Evolutionary conservation across 129 eudicot genomes (phyloP).

Genomic region (Escallonia rubra): DNA sequence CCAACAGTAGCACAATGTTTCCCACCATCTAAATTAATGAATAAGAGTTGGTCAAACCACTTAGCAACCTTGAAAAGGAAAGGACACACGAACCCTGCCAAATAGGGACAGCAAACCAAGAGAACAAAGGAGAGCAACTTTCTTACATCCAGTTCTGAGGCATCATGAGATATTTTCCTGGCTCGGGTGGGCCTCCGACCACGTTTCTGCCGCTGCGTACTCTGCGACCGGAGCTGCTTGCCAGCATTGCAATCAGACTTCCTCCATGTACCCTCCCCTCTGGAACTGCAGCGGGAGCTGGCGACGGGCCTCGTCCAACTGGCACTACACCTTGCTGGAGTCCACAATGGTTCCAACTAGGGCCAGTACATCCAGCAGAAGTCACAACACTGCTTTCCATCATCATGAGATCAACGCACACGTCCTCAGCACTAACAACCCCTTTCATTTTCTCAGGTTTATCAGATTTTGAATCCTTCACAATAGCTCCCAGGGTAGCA

Average conservation of each 20-base stretch:
- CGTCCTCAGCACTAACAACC: slow-evolving; percentile 12
- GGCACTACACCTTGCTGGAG: slow-evolving; percentile 12
- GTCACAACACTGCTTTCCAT: slow-evolving; percentile 13
- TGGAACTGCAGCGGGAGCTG: slow-evolving; percentile 14
- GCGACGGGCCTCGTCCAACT: slow-evolving; percentile 11
- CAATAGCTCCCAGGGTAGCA: slow-evolving; percentile 42
- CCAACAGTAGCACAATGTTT: slow-evolving; percentile 2
- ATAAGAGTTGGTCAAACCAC: not conserved
- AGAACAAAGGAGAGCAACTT: not conserved
- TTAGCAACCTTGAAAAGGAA: not conserved
- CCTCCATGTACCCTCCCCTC: slow-evolving; percentile 81
- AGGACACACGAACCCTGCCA: not conserved
- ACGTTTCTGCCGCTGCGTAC: not conserved
- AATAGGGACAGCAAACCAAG: not conserved
- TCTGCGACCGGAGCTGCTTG: slow-evolving; percentile 14
- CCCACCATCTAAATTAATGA: slow-evolving; percentile 1
- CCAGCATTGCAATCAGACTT: slow-evolving; percentile 42
- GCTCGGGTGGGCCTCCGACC: slow-evolving; percentile 18
- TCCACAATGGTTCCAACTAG: slow-evolving; percentile 11
- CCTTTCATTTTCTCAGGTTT: slow-evolving; percentile 20
- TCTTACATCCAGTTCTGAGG: slow-evolving; percentile 39
- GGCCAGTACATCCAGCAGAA: not conserved
- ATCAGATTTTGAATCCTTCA: slow-evolving; percentile 26
- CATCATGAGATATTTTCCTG: slow-evolving; percentile 15
- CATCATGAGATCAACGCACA: slow-evolving; percentile 18